These are phyloP conservation scores for Cryphonectria carpinicola DNA, from an alignment of 2,329 filamentous ascomycete genomes.

Conservation along the genomic window DNA sequence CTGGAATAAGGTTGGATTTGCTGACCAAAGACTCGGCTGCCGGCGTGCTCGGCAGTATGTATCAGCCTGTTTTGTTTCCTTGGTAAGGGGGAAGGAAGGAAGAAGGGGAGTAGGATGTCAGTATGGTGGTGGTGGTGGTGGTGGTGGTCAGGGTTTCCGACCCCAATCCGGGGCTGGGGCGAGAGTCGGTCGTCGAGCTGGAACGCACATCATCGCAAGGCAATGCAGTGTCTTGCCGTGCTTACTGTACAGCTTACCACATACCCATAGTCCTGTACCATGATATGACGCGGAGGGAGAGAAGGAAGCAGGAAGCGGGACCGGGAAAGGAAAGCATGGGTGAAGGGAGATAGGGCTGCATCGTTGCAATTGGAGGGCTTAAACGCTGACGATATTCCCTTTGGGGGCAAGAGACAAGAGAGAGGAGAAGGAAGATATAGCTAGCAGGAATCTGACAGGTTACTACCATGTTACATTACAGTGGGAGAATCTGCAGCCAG, in stretches of 20 bases:
- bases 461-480: background rate
- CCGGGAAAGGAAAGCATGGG: conserved; percentile 1
- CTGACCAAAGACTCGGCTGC: conserved; percentile 6
- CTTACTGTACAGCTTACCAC: background rate
- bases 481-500: background rate
- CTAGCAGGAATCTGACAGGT: background rate
- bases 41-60: background rate
- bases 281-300: conserved; percentile 5
- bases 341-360: conserved; percentile 29
- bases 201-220: background rate
- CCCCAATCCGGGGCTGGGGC: background rate
- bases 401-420: background rate
- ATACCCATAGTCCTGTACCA: background rate
- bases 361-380: conserved; percentile 27
- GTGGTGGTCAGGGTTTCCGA: background rate
- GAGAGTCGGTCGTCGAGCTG: background rate
- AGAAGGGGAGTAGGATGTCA: background rate
- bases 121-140: background rate
- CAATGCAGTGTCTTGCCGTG: background rate
- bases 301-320: background rate
- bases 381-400: background rate
- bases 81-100: background rate
- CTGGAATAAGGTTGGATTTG: conserved; percentile 19
- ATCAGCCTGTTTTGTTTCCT: background rate
- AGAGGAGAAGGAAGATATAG: background rate